Conservation (phyloP, 1,284 basidiomycete species). For the Coniferiporia weirii region DNA sequence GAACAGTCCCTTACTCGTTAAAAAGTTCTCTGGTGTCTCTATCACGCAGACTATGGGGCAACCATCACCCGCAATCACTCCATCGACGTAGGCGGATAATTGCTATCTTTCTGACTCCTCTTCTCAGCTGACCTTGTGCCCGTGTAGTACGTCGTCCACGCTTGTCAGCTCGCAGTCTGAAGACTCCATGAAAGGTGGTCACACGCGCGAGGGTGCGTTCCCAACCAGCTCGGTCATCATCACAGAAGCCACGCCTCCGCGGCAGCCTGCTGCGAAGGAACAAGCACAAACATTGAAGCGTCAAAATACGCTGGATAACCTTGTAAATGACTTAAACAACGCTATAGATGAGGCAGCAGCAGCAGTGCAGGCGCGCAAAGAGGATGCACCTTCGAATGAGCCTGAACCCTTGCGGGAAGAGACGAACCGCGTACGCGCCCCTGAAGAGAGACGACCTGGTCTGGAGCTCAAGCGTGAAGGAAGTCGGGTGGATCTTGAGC, state of each 20-base stretch:
- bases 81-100: conserved; percentile 11
- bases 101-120: neutral
- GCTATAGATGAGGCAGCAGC: conserved; percentile 33
- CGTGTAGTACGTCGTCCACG: conserved; percentile 9
- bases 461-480: neutral
- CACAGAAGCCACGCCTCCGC: conserved; percentile 27
- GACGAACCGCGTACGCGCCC: conserved; percentile 14
- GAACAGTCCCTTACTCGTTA: conserved; percentile 5
- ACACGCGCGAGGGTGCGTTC: conserved; percentile 65
- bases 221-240: conserved; percentile 40
- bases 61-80: conserved; percentile 2
- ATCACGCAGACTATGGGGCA: neutral
- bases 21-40: conserved; percentile 9
- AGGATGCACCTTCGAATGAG: conserved; percentile 25
- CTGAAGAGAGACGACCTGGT: conserved; percentile 9
- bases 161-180: conserved; percentile 14
- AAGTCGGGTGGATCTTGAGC: conserved; percentile 4
- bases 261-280: conserved; percentile 16
- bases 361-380: conserved; percentile 23
- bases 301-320: conserved; percentile 27
- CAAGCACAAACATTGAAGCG: conserved; percentile 14
- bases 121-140: neutral
- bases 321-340: conserved; percentile 28
- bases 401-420: conserved; percentile 18
- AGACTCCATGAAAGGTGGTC: conserved; percentile 31